Evolutionary conservation across 2,329 filamentous ascomycete genomes (phyloP), one percentile per base, ranked within the genome.

Genomic region (Penicillium paneum): DNA sequence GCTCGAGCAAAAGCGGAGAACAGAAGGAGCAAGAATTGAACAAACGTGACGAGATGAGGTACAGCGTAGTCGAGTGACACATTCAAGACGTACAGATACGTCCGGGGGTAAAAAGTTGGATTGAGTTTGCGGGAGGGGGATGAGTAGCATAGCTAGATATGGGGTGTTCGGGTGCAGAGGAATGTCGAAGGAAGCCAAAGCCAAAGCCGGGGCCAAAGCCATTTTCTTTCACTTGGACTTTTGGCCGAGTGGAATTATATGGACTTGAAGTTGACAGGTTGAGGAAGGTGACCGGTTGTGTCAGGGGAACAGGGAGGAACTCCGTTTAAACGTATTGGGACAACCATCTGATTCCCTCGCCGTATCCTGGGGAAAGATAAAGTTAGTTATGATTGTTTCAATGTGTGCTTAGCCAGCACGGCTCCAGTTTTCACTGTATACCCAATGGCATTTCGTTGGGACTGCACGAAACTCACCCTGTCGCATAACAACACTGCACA

Each of bases 401-500:
- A 36, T n/a, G 13, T 24, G 17, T 11, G 29, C 17, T 15, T 44
- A 44, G 17, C 26, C 41, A 12, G n/a, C 26, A 34, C 29, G 6
- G 17, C 11, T 5, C 13, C 28, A 5, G 11, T 12, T 24, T 19
- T 12, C 45, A 29, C 26, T 17, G 26, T n/a, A n/a, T n/a, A n/a
- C n/a, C n/a, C n/a, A n/a, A n/a, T n/a, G n/a, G n/a, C n/a, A 8
- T 15, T 12, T 39, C 12, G 17, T 0, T 17, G n/a, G 19, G 11
- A 19, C 17, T 35, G 47, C 39, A 29, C 11, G 5, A 21, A 58
- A 76, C 82, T 65, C 67, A 88, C 85, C 94, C 81, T 97, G 93
- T 76, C 93, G 85, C 91, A 97, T 96, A 60, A 97, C 93, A 65
- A 97, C 92, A 68, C 90, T 96, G 84, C 92, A 97, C 94, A 99